Conservation (phyloP, 495 filamentous ascomycete species). For the Aspergillus funiculosus region DNA sequence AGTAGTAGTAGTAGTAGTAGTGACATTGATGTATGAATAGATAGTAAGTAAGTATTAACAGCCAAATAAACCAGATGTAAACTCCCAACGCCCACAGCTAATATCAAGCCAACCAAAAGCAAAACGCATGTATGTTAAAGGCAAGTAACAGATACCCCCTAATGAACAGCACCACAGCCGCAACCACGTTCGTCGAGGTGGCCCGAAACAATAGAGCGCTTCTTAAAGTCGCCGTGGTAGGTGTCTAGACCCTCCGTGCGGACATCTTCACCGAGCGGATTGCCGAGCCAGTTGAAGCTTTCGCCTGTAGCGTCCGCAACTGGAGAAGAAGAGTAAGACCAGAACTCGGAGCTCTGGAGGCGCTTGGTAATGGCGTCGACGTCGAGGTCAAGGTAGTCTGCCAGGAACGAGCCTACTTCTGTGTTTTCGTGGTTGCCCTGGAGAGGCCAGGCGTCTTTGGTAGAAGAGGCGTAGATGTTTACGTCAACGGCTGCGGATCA, state of each 20-base stretch:
- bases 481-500: slow-evolving; percentile 62
- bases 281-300: slow-evolving; percentile 39
- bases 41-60: no score
- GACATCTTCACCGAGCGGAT: slow-evolving; percentile 31
- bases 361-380: slow-evolving; percentile 68
- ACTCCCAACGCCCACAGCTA: no score
- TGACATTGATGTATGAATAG: no score
- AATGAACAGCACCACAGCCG: slow-evolving; percentile 36
- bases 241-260: slow-evolving; percentile 39
- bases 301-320: slow-evolving; percentile 12
- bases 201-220: slow-evolving; percentile 23
- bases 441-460: slow-evolving; percentile 45
- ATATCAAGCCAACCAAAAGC: background rate
- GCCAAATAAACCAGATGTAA: no score
- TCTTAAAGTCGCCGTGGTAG: slow-evolving; percentile 48
- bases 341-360: slow-evolving; percentile 52
- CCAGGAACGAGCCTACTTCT: slow-evolving; percentile 76
- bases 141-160: slow-evolving; percentile 5
- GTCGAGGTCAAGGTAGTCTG: slow-evolving; percentile 73
- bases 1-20: no score
- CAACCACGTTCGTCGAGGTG: slow-evolving; percentile 29
- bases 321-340: slow-evolving; percentile 12
- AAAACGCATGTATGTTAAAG: background rate
- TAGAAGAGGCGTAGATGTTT: slow-evolving; percentile 73
- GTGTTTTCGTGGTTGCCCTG: slow-evolving; percentile 92